These are phyloP conservation scores for Tripidium arundinaceum DNA, from an alignment of 202 grass and related monocot genomes.

Conservation along the genomic window DNA sequence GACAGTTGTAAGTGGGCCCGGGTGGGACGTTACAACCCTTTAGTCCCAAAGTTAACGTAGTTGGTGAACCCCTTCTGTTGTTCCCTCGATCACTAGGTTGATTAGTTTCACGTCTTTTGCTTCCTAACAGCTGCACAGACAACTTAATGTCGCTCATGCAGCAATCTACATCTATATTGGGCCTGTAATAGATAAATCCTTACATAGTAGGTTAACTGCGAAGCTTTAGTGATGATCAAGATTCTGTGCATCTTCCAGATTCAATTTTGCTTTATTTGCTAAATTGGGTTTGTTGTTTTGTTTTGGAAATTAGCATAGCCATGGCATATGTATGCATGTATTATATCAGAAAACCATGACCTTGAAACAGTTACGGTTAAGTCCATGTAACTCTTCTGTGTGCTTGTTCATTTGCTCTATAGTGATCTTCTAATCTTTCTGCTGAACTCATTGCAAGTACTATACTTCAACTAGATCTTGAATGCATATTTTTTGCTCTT, in stretches of 20 bases:
- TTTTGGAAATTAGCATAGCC: background rate
- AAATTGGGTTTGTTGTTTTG: background rate
- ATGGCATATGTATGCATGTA: background rate
- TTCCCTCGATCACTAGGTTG: background rate
- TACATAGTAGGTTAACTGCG: background rate
- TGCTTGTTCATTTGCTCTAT: background rate
- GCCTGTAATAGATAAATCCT: conserved; percentile 15
- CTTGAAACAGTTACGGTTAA: background rate
- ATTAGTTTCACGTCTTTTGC: background rate
- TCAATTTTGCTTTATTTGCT: background rate
- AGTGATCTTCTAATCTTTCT: background rate
- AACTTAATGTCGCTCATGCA: background rate
- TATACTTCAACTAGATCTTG: background rate
- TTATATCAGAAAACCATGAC: background rate
- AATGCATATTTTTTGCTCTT: background rate
- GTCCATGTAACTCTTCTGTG: background rate
- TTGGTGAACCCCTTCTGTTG: too few species aligned
- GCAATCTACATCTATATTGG: background rate
- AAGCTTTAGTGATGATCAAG: background rate
- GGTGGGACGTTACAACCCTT: too few species aligned
- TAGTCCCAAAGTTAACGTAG: too few species aligned
- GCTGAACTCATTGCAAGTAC: background rate
- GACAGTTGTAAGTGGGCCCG: too few species aligned
- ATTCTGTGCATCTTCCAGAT: background rate
- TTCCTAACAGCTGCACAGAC: background rate